phyloP scores from a whole-genome alignment of 1,284 basidiomycete species.

The Thelephora terrestris region DNA sequence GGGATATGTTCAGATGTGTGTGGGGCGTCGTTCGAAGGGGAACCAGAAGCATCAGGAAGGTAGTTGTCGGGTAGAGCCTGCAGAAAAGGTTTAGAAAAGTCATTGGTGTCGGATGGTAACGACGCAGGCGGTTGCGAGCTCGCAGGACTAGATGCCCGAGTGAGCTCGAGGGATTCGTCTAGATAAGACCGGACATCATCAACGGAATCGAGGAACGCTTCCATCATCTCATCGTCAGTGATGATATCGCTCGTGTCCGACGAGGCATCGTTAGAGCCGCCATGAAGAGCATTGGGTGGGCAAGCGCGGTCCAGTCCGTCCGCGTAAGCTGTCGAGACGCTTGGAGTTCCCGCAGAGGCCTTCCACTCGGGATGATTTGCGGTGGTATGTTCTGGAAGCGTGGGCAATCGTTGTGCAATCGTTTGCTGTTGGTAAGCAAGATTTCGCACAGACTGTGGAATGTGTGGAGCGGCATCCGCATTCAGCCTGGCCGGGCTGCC shows the following conservation, averaged over 20 bases:
- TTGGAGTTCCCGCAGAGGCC: neutral
- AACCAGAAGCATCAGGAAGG: neutral
- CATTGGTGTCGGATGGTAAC: neutral
- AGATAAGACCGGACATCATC: neutral
- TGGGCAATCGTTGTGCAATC: neutral
- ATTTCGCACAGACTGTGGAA: neutral
- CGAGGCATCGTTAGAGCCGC: too few species aligned
- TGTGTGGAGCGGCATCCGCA: slow-evolving; percentile 7
- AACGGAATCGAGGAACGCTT: too few species aligned
- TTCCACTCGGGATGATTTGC: neutral
- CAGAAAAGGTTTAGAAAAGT: neutral
- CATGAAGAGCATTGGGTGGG: too few species aligned
- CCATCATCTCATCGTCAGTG: too few species aligned
- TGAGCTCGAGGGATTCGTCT: neutral
- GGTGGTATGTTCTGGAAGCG: neutral
- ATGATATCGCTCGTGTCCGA: too few species aligned
- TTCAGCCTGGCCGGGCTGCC: slow-evolving; percentile 48
- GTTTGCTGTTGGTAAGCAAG: neutral
- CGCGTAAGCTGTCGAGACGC: neutral
- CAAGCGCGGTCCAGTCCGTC: neutral
- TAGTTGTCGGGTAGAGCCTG: neutral
- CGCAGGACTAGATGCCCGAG: neutral
- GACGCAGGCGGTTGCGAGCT: neutral
- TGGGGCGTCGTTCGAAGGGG: neutral
- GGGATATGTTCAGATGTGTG: neutral